A percentile compares a stretch with the other conserved stretches of the same genome.
Conservation (phyloP, 2,329 filamentous ascomycete species). For the Gremmenia infestans region DNA sequence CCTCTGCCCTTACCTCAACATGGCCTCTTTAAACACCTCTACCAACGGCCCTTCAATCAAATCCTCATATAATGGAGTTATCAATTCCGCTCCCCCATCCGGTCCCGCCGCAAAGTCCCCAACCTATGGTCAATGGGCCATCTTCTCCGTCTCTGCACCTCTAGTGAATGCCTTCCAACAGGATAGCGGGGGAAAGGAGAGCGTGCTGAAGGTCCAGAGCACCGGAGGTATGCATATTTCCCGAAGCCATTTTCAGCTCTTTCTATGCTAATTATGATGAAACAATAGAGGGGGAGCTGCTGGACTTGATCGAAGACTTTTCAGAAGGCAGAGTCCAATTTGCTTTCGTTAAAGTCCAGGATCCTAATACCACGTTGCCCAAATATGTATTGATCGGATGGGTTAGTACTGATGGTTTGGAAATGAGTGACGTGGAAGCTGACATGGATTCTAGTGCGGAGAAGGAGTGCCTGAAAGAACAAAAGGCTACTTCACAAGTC, state of each 20-base stretch:
- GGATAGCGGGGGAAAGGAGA: constrained; percentile 80
- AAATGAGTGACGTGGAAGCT: constrained; percentile 12
- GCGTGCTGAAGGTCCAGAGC: constrained; percentile 87
- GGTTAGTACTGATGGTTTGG: constrained; percentile 39
- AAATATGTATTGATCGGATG: constrained; percentile 94
- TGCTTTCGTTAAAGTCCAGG: constrained; percentile 93
- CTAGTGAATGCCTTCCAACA: constrained; percentile 87
- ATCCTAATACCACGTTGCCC: constrained; percentile 82
- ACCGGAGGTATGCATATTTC: constrained; percentile 62
- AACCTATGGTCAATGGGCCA: constrained; percentile 86
- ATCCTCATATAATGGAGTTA: constrained; percentile 69
- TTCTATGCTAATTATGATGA: constrained; percentile 14
- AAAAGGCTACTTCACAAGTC: constrained; percentile 97
- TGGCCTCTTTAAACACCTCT: constrained; percentile 78
- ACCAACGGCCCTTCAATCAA: constrained; percentile 79
- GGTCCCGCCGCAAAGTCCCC: constrained; percentile 60
- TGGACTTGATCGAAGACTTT: constrained; percentile 90
- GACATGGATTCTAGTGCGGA: constrained; percentile 59
- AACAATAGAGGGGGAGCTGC: constrained; percentile 75
- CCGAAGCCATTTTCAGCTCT: not conserved
- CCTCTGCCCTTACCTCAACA: constrained; percentile 32
- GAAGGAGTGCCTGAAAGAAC: constrained; percentile 97
- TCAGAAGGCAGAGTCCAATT: constrained; percentile 96
- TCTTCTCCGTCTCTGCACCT: constrained; percentile 90
- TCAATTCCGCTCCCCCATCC: constrained; percentile 54